Percentiles rank a stretch among this genome's conserved stretches.
These are phyloP conservation scores for Alnus glutinosa DNA, from an alignment of 306 rosid species.

Conservation along the genomic window DNA sequence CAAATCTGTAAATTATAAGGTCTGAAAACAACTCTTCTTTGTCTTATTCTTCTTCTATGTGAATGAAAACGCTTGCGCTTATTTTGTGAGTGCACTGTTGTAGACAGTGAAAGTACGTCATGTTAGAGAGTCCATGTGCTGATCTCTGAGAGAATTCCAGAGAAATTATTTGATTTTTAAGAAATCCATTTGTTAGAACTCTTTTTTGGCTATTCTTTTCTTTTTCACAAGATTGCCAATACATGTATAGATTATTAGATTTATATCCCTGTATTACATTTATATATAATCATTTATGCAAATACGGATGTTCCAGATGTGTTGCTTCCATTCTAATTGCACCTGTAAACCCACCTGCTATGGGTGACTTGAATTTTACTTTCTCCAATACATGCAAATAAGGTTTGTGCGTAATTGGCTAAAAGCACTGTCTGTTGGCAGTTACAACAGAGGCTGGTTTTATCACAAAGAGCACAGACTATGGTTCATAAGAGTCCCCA, in stretches of 20 bases:
- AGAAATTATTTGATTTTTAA: background rate
- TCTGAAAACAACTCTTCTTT: background rate
- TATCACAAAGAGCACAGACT: conserved; percentile 83
- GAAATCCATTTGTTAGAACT: background rate
- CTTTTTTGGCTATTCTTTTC: background rate
- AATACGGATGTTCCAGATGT: background rate
- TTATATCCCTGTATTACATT: background rate
- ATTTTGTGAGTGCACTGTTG: background rate
- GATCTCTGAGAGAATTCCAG: background rate
- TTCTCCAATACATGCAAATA: conserved; percentile 15
- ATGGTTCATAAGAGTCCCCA: conserved; percentile 74
- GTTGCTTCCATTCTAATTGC: background rate
- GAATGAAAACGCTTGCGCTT: background rate
- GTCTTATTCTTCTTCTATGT: background rate
- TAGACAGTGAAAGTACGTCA: background rate
- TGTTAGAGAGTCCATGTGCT: background rate
- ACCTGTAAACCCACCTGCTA: background rate
- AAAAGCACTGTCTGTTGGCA: conserved; percentile 29
- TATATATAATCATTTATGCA: background rate
- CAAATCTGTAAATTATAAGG: background rate
- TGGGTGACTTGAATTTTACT: conserved; percentile 1
- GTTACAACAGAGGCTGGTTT: conserved; percentile 80
- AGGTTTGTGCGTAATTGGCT: conserved; percentile 19
- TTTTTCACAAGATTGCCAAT: background rate
- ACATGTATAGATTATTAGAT: background rate